Conservation (phyloP, 2,329 filamentous ascomycete species). For the Didymellaceae sp. region DNA sequence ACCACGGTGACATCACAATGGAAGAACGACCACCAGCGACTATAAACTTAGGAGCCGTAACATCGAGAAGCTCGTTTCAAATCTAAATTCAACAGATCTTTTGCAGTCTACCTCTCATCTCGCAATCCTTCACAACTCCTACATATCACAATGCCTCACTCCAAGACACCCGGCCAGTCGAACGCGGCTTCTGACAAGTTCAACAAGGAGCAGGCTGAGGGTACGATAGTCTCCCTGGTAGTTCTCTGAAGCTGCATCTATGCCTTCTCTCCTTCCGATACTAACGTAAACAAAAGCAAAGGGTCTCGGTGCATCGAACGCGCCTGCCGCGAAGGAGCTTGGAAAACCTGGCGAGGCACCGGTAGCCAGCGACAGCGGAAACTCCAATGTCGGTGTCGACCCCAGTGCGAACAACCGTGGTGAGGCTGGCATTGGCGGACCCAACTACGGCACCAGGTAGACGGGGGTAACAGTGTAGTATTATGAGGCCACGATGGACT, state of each 20-base stretch:
- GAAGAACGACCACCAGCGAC: not conserved
- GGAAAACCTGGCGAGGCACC: slow-evolving; percentile 22
- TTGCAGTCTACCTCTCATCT: too few species aligned
- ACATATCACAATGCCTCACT: slow-evolving; percentile 22
- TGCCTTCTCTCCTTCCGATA: not conserved
- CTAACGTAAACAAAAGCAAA: slow-evolving; percentile 15
- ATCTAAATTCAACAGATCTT: not conserved
- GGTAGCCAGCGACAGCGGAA: slow-evolving; percentile 25
- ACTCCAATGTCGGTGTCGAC: slow-evolving; percentile 26
- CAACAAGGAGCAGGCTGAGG: slow-evolving; percentile 27
- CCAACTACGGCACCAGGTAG: slow-evolving; percentile 22
- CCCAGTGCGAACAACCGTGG: slow-evolving; percentile 25
- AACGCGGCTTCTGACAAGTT: slow-evolving; percentile 28
- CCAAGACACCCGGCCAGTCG: slow-evolving; percentile 27
- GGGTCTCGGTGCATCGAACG: slow-evolving; percentile 26
- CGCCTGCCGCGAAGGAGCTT: slow-evolving; percentile 23
- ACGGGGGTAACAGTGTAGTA: not conserved
- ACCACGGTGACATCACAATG: slow-evolving; percentile 9
- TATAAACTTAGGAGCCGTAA: slow-evolving; percentile 11
- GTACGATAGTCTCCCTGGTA: slow-evolving; percentile 1
- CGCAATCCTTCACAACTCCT: too few species aligned
- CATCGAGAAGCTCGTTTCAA: too few species aligned
- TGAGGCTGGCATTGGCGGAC: slow-evolving; percentile 26
- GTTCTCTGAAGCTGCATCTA: accelerated
- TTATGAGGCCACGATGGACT: not conserved